A percentile compares a stretch with the other conserved stretches of the same genome.
These are phyloP conservation scores for Carallia pectinifolia DNA, from an alignment of 345 rosid genomes.

Conservation along the genomic window DNA sequence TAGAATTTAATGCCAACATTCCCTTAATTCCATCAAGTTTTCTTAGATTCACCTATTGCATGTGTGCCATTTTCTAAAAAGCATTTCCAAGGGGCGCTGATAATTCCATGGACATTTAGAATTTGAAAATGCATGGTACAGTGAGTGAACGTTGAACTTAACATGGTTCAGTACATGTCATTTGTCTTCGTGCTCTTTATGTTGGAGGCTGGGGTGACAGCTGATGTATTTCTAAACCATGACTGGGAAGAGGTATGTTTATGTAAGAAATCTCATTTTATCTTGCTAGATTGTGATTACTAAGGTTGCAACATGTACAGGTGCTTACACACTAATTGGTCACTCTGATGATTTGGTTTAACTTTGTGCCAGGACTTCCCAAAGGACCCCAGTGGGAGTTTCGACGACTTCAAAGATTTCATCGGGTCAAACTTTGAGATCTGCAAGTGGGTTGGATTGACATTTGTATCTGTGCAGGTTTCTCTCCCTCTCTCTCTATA, in stretches of 20 bases:
- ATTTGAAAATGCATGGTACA: background rate
- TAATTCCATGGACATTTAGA: background rate
- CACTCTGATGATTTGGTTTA: constrained; percentile 5
- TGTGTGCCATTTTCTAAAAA: too few relatives aligned
- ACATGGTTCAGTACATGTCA: constrained; percentile 66
- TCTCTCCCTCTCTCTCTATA: constrained; percentile 8
- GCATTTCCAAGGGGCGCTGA: too few relatives aligned
- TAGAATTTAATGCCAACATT: background rate
- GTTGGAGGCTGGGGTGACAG: constrained; percentile 76
- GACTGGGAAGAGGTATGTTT: constrained; percentile 74
- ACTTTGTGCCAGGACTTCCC: constrained; percentile 70
- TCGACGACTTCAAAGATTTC: constrained; percentile 59
- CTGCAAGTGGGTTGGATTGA: constrained; percentile 86
- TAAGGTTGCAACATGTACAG: background rate
- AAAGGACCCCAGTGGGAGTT: constrained; percentile 74
- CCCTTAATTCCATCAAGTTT: background rate
- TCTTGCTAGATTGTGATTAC: background rate
- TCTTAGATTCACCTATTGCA: background rate
- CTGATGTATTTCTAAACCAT: constrained; percentile 69
- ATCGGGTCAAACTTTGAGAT: constrained; percentile 61
- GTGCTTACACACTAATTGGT: background rate
- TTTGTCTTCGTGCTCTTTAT: constrained; percentile 58
- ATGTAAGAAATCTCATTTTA: background rate
- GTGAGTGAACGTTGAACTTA: constrained; percentile 22
- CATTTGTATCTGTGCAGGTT: constrained; percentile 72